Evolutionary conservation across 2,329 filamentous ascomycete genomes (phyloP).

Genomic region (Metarhizium brunneum): DNA sequence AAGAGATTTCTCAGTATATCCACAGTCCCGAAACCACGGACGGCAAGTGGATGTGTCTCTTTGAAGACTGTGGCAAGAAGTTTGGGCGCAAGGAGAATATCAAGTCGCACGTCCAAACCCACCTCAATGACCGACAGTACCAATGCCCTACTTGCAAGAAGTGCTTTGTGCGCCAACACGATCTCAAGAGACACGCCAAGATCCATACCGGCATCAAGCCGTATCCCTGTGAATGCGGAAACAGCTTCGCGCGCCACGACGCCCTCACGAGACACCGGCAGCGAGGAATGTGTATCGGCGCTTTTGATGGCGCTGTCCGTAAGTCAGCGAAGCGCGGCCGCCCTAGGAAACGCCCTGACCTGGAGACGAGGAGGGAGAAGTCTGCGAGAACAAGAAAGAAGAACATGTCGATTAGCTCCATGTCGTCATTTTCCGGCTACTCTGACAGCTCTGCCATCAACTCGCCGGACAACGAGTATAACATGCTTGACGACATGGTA

Average conservation of each 20-base stretch:
- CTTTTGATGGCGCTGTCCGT: constrained; percentile 68
- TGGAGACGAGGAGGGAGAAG: constrained; percentile 48
- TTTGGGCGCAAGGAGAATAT: constrained; percentile 99
- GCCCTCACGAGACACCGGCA: constrained; percentile 90
- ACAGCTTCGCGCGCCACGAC: constrained; percentile 90
- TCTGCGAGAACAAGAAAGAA: constrained; percentile 48
- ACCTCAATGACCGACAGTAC: constrained; percentile 92
- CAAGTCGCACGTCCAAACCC: constrained; percentile 95
- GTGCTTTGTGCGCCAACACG: constrained; percentile 93
- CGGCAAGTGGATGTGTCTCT: constrained; percentile 73
- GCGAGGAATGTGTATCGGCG: constrained; percentile 91
- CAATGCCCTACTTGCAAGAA: constrained; percentile 89
- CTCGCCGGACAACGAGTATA: constrained; percentile 41
- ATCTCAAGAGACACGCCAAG: constrained; percentile 93
- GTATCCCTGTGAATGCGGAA: constrained; percentile 88
- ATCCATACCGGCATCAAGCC: constrained; percentile 96
- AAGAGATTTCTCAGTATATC: constrained; percentile 73
- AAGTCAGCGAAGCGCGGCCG: constrained; percentile 55
- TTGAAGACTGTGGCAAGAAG: constrained; percentile 69
- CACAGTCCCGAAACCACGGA: constrained; percentile 62
- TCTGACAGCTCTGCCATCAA: constrained; percentile 47
- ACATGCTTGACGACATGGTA: constrained; percentile 39
- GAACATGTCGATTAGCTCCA: constrained; percentile 37
- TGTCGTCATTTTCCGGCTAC: constrained; percentile 45
- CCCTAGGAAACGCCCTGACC: constrained; percentile 52